Percentiles rank a stretch among this genome's conserved stretches.
Evolutionary conservation across 306 rosid species (phyloP).

Genomic region (Senna siamea): DNA sequence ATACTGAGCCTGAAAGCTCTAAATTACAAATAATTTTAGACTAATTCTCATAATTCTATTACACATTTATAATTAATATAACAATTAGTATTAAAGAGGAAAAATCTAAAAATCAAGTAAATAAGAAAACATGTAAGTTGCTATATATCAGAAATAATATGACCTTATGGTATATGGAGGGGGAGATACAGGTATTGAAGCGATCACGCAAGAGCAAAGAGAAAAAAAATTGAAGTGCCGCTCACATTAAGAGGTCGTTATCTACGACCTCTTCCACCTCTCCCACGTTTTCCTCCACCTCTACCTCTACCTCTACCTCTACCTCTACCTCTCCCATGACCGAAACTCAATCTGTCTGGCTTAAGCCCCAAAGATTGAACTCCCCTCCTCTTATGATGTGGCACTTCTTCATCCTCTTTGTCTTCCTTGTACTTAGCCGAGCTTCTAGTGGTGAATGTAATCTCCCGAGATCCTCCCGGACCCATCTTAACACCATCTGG

Average conservation of each 20-base stretch:
- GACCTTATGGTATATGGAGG: too few species aligned
- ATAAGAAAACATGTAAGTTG: not conserved
- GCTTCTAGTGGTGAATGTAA: constrained; percentile 78
- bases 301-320: constrained; percentile 52
- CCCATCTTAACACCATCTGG: constrained; percentile 70
- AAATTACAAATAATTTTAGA: too few species aligned
- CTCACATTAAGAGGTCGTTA: not conserved
- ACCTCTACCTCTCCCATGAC: constrained; percentile 50
- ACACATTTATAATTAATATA: too few species aligned
- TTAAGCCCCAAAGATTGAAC: constrained; percentile 69
- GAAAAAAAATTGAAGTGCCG: constrained; percentile 2
- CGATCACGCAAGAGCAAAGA: constrained; percentile 1
- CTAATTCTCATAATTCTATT: too few species aligned
- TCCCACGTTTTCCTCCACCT: not conserved
- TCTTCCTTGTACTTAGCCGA: constrained; percentile 72
- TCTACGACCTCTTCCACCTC: constrained; percentile 50
- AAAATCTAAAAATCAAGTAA: not conserved
- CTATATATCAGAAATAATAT: not conserved
- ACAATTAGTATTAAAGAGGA: not conserved
- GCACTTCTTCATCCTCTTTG: constrained; percentile 46
- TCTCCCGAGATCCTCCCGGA: constrained; percentile 87
- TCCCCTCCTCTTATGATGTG: constrained; percentile 64
- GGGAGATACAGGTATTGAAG: too few species aligned
- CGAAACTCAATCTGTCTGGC: constrained; percentile 43
- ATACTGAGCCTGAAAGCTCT: too few species aligned